phyloP scores from a whole-genome alignment of 2,329 filamentous ascomycete genomes.

The Ceratocystis lukuohia region DNA sequence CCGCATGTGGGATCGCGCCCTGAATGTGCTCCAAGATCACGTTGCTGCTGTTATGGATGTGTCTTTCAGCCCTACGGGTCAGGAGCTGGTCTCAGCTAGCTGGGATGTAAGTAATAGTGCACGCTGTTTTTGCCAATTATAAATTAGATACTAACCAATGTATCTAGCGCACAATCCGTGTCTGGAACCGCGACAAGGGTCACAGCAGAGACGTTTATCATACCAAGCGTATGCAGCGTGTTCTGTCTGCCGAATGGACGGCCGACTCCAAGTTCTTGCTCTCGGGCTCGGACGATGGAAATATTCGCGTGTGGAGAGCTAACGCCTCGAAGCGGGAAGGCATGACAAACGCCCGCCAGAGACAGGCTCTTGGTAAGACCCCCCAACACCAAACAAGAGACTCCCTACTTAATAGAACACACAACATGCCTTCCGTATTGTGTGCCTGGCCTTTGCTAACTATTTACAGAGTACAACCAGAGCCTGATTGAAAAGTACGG shows the following conservation, averaged over 20 bases:
- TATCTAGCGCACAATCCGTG: conserved; percentile 57
- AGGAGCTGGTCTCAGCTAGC: conserved; percentile 80
- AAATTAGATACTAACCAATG: conserved; percentile 28
- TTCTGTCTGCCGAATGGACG: conserved; percentile 74
- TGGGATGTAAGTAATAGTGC: conserved; percentile 40
- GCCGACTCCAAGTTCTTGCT: conserved; percentile 83
- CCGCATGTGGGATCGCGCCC: conserved; percentile 71
- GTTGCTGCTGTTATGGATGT: conserved; percentile 91
- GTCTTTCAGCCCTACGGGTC: conserved; percentile 85
- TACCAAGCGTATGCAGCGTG: conserved; percentile 94
- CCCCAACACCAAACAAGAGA: background rate
- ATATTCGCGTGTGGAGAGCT: conserved; percentile 71
- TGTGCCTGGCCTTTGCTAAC: background rate
- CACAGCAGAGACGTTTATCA: conserved; percentile 91
- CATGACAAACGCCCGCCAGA: conserved; percentile 70
- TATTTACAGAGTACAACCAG: conserved; percentile 60
- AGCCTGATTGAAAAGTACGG: conserved; percentile 70
- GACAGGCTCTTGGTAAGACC: conserved; percentile 50
- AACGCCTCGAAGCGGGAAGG: conserved; percentile 73
- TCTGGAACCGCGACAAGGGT: conserved; percentile 69
- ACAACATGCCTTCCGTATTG: background rate
- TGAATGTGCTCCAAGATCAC: conserved; percentile 84
- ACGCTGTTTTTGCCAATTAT: conserved; percentile 36
- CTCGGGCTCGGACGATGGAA: conserved; percentile 86
- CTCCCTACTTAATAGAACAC: background rate